These are phyloP conservation scores for Tetrapisispora nanseiensis DNA, from an alignment of 805 yeast genomes.

Conservation along the genomic window DNA sequence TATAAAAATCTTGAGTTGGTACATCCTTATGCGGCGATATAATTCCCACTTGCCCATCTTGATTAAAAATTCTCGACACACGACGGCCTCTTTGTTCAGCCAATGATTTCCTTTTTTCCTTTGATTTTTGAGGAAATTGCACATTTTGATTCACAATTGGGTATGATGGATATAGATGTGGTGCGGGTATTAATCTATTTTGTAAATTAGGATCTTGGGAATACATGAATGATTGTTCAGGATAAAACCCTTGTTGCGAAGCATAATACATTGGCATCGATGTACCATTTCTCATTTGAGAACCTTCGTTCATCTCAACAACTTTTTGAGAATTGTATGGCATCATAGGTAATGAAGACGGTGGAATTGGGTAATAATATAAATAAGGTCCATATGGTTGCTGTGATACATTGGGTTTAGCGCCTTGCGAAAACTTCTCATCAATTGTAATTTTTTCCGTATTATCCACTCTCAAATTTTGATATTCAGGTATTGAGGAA, in stretches of 20 bases:
- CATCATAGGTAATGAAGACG: constrained; percentile 14
- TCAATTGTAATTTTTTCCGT: not conserved
- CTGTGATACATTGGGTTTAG: constrained; percentile 4
- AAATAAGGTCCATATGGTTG: constrained; percentile 18
- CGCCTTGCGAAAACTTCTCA: not conserved
- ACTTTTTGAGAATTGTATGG: constrained; percentile 17
- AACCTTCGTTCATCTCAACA: constrained; percentile 1
- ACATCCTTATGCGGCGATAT: constrained; percentile 28
- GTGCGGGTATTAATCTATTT: constrained; percentile 19
- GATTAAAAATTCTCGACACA: constrained; percentile 20
- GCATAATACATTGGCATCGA: constrained; percentile 1
- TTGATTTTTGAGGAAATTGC: constrained; percentile 5
- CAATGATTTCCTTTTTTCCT: constrained; percentile 17
- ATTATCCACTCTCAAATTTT: not conserved
- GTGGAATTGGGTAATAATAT: constrained; percentile 20
- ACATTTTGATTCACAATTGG: not conserved
- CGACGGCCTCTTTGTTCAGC: constrained; percentile 25
- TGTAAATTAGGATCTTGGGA: constrained; percentile 9
- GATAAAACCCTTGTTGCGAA: constrained; percentile 8
- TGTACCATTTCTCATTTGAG: not conserved
- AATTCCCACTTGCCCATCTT: constrained; percentile 15
- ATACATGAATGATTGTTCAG: constrained; percentile 23
- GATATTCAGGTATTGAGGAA: constrained; percentile 8
- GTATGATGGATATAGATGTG: constrained; percentile 14
- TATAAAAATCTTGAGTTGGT: constrained; percentile 25